phyloP scores from a whole-genome alignment of 129 eudicot species.

The Sambucus nigra region DNA sequence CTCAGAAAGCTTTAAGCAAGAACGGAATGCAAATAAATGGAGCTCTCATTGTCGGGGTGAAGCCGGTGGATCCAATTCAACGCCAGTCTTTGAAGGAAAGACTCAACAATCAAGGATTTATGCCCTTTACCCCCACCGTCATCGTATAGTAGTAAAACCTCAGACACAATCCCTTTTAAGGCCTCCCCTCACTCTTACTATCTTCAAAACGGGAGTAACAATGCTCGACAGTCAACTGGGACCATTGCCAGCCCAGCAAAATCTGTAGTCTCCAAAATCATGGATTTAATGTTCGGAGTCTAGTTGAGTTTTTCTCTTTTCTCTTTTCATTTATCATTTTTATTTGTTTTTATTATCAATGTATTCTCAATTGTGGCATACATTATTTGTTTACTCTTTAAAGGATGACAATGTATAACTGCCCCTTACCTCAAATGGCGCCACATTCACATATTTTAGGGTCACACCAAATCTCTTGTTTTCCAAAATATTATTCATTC shows the following conservation, averaged over 20 bases:
- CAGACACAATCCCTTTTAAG: slow-evolving; percentile 42
- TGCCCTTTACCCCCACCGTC: slow-evolving; percentile 72
- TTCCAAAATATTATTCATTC: background rate
- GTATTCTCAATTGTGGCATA: background rate
- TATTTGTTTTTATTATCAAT: no score
- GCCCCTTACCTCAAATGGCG: background rate
- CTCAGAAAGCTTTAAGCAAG: slow-evolving; percentile 84
- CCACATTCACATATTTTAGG: background rate
- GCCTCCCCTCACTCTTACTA: slow-evolving; percentile 32
- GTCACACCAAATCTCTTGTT: background rate
- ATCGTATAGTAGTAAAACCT: slow-evolving; percentile 27
- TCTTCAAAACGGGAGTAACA: slow-evolving; percentile 40
- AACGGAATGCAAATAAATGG: slow-evolving; percentile 79
- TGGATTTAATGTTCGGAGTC: slow-evolving; percentile 88
- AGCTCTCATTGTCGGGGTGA: slow-evolving; percentile 77
- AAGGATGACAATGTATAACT: background rate
- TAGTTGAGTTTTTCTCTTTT: slow-evolving; percentile 15
- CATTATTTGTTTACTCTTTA: background rate
- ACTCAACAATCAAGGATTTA: slow-evolving; percentile 72
- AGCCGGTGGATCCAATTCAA: slow-evolving; percentile 83
- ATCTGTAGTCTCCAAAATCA: slow-evolving; percentile 60
- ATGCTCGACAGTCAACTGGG: slow-evolving; percentile 45
- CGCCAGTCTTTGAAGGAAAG: slow-evolving; percentile 61
- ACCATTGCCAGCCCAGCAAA: slow-evolving; percentile 84
- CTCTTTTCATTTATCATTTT: no score